These are phyloP conservation scores for Durusdinium trenchii DNA, from an alignment of 73 alveolate species.

Conservation along the genomic window DNA sequence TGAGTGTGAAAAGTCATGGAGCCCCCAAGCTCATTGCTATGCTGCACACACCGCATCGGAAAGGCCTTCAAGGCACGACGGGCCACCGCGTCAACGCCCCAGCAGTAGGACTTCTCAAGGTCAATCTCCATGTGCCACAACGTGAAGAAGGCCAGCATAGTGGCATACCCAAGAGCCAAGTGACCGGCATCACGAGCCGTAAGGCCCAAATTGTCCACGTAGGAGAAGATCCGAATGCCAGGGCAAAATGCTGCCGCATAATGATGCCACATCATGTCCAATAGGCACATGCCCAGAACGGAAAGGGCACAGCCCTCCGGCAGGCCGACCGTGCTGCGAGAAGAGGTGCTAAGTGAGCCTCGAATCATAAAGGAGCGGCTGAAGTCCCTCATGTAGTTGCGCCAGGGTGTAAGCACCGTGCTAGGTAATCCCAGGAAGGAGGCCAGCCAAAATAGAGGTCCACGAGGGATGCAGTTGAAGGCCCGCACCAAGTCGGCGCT, in stretches of 20 bases:
- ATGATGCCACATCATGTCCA: neutral
- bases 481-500: neutral
- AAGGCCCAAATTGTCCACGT: neutral
- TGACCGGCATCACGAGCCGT: neutral
- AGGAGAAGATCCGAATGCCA: neutral
- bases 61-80: neutral
- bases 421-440: neutral
- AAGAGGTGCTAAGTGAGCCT: neutral
- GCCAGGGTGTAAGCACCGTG: neutral
- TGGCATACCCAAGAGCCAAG: neutral
- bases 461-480: neutral
- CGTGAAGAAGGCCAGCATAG: neutral
- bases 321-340: neutral
- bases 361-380: neutral
- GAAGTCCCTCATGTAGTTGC: neutral
- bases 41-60: too few species aligned
- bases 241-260: neutral
- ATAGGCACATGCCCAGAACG: neutral
- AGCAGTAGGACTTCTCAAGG: neutral
- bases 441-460: neutral
- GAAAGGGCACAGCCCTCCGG: conserved; percentile 7
- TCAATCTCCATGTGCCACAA: neutral
- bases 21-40: neutral
- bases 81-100: neutral
- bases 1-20: neutral